Evolutionary conservation across 2,329 filamentous ascomycete genomes (phyloP), one percentile per base, ranked within the genome.

Genomic region (Ophiocordyceps robertsii): DNA sequence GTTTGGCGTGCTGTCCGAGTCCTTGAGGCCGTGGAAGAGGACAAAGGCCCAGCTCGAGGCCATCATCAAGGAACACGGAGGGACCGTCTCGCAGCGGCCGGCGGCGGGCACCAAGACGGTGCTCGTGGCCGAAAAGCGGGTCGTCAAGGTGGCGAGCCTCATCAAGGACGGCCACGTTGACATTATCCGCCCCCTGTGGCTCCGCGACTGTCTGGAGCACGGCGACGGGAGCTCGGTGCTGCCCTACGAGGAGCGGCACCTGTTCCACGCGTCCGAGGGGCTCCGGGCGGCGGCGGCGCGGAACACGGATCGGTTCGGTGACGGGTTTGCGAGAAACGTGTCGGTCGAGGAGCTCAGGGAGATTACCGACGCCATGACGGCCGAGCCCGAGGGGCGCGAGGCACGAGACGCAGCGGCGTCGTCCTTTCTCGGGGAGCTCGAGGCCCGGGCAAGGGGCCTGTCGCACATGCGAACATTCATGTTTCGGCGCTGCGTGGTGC

Each of bases 1-100:
- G 35, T 94, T 95, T 56, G 93, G 80, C 63, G 74, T 96, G 17
- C 73, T 95, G 56, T 89, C 83, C 2, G 88, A 93, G 41, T 79
- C 82, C 27, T 57, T 71, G 2, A 69, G 73, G 36, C 84, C 86
- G 0, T 64, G 68, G 21, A 92, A 85, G 61, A 87, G 78, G 57
- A 73, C 73, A 6, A 95, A 95, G 59, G 68, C 73, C 0, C 80
- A 93, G 48, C 66, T 98, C 2, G 89, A 96, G 59, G 68, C 75
- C 9, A 61, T 94, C 1, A 74, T 96, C 52, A 95, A 92, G 59
- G 74, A 80, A 6, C 79, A 95, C 47, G 90, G 90, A 4, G 92
- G 88, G 6, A 75, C 65, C 10, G 71, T 95, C 29, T 82, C 82
- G 8, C 88, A 95, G 56, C 80, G 80, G 11, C 75, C 86, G 7